phyloP scores from a whole-genome alignment of 768 basidiomycete genomes.

The Dacryopinax primogenitus region DNA sequence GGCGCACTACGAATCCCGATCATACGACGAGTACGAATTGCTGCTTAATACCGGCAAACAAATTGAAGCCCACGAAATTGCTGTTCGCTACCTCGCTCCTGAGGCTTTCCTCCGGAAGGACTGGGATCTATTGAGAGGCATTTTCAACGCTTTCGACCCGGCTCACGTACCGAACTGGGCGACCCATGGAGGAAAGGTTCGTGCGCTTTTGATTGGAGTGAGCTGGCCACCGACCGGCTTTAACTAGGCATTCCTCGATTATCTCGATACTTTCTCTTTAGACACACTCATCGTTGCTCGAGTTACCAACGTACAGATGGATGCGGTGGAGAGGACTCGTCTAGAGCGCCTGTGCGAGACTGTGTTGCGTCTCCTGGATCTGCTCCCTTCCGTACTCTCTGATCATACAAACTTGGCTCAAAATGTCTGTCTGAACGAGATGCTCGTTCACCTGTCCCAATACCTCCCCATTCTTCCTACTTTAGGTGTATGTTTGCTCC shows the following conservation, averaged over 20 bases:
- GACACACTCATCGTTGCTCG: neutral
- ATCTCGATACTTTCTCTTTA: constrained; percentile 15
- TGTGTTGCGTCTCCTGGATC: neutral
- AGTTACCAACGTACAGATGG: neutral
- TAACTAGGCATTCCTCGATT: constrained; percentile 21
- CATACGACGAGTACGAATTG: constrained; percentile 64
- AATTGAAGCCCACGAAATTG: constrained; percentile 67
- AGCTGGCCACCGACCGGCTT: neutral
- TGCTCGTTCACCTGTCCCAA: neutral
- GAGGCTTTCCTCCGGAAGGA: constrained; percentile 69
- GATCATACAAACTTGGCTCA: neutral
- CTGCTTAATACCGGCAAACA: constrained; percentile 59
- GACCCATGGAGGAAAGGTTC: constrained; percentile 61
- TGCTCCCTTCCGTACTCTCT: neutral
- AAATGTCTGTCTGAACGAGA: constrained; percentile 1
- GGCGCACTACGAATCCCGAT: constrained; percentile 45
- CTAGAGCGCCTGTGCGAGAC: neutral
- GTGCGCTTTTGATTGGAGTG: constrained; percentile 1
- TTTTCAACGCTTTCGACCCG: constrained; percentile 55
- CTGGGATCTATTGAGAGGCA: constrained; percentile 45
- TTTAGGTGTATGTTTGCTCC: neutral
- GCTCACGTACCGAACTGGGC: constrained; percentile 62
- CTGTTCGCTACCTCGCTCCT: constrained; percentile 74
- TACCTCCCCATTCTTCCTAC: neutral
- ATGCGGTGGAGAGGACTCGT: neutral